These are phyloP conservation scores for Cicer judaicum DNA, from an alignment of 306 rosid species.

Conservation along the genomic window DNA sequence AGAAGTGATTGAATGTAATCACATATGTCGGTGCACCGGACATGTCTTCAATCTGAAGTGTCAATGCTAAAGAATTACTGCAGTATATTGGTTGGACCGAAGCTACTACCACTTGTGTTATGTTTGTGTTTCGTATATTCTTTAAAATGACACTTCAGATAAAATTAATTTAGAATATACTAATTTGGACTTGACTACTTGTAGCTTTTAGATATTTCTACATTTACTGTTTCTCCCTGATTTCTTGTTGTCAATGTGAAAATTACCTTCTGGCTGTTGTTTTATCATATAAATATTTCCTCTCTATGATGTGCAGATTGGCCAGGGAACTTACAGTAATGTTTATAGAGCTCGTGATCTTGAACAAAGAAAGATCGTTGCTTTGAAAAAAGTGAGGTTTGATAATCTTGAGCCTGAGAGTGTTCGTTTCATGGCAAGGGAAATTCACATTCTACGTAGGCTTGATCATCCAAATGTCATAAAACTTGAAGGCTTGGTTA, in stretches of 20 bases:
- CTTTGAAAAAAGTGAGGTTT: slow-evolving; percentile 91
- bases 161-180: slow-evolving; percentile 26
- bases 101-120: not conserved
- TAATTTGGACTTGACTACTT: not conserved
- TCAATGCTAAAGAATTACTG: not conserved
- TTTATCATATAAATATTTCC: not conserved
- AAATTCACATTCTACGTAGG: slow-evolving; percentile 90
- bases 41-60: too few relatives aligned
- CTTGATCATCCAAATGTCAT: slow-evolving; percentile 92
- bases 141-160: not conserved
- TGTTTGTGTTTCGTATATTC: slow-evolving; percentile 25
- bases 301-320: slow-evolving; percentile 65
- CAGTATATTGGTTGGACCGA: not conserved
- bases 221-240: not conserved
- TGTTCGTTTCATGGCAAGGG: slow-evolving; percentile 96
- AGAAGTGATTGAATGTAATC: too few relatives aligned
- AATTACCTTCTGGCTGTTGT: slow-evolving; percentile 30
- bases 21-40: too few relatives aligned
- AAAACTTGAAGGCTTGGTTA: slow-evolving; percentile 87
- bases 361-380: slow-evolving; percentile 89
- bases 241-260: slow-evolving; percentile 17
- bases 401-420: slow-evolving; percentile 97
- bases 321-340: slow-evolving; percentile 96
- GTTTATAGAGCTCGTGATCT: slow-evolving; percentile 96
- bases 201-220: slow-evolving; percentile 4